Evolutionary conservation across 2,329 filamentous ascomycete species (phyloP).

Genomic region (Microdochium trichocladiopsis): DNA sequence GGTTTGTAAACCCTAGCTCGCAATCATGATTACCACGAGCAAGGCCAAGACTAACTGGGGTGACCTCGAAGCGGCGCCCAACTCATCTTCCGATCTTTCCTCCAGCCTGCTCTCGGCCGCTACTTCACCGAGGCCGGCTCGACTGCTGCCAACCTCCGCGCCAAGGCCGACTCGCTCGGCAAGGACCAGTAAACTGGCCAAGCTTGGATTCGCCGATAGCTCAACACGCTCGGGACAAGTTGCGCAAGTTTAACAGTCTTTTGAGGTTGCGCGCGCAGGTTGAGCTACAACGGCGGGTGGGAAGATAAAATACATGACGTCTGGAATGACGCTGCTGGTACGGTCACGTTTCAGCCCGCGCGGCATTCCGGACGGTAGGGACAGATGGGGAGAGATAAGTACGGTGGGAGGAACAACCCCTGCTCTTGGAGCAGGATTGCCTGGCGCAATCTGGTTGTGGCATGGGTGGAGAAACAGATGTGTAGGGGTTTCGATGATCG

Average conservation of each 20-base stretch:
- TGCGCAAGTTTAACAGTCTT: neutral
- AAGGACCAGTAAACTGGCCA: slow-evolving; percentile 52
- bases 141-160: slow-evolving; percentile 79
- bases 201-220: neutral
- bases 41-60: slow-evolving; percentile 10
- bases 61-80: slow-evolving; percentile 71
- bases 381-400: neutral
- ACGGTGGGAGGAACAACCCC: neutral
- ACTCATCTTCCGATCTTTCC: slow-evolving; percentile 91
- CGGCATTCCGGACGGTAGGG: too few relatives aligned
- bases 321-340: too few relatives aligned
- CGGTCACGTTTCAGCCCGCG: too few relatives aligned
- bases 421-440: neutral
- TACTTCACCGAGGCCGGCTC: slow-evolving; percentile 71
- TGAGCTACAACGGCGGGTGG: neutral
- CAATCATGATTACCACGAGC: neutral
- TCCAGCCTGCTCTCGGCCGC: slow-evolving; percentile 84
- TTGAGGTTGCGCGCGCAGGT: neutral
- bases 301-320: neutral
- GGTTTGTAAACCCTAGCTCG: slow-evolving; percentile 51
- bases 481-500: neutral
- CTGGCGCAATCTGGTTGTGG: neutral
- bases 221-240: neutral
- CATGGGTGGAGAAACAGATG: neutral
- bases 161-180: slow-evolving; percentile 74